Percentiles rank a stretch among this genome's conserved stretches.
Evolutionary conservation across 2,329 filamentous ascomycete species (phyloP).

Genomic region (Diplodia corticola): DNA sequence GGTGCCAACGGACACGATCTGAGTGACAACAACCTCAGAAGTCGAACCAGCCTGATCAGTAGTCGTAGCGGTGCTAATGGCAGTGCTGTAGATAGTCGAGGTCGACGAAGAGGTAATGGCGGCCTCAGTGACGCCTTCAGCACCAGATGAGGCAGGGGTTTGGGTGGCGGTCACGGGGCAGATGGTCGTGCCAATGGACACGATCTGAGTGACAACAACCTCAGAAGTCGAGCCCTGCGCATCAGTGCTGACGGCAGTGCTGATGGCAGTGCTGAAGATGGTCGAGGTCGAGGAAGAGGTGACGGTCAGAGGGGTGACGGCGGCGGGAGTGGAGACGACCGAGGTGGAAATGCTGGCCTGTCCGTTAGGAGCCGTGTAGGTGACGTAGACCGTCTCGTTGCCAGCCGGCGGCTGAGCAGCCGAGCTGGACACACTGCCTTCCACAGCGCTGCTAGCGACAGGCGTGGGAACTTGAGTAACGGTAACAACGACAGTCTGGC

Average conservation of each 20-base stretch:
- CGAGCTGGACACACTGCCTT: neutral
- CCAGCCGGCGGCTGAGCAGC: neutral
- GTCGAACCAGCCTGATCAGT: conserved; percentile 19
- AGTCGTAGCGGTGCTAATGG: neutral
- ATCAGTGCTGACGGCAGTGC: neutral
- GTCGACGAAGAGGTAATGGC: conserved; percentile 44
- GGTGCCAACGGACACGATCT: conserved; percentile 3
- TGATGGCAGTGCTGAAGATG: conserved; percentile 8
- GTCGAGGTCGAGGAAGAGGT: conserved; percentile 44
- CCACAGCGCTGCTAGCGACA: neutral
- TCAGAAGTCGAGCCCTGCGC: conserved; percentile 22
- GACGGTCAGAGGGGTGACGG: neutral
- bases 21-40: conserved; percentile 14
- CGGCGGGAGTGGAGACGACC: neutral
- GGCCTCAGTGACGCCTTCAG: neutral
- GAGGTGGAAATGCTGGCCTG: conserved; percentile 8
- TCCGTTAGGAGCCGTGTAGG: conserved; percentile 1
- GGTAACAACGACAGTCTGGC: neutral
- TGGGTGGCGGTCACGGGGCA: conserved; percentile 27
- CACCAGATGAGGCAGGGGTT: neutral
- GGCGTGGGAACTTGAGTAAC: neutral
- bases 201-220: conserved; percentile 8
- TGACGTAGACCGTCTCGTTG: conserved; percentile 10
- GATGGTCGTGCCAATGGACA: conserved; percentile 11
- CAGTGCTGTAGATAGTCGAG: conserved; percentile 8